These are phyloP conservation scores for Kodamaea leandrae DNA, from an alignment of 805 yeast species.

Conservation along the genomic window DNA sequence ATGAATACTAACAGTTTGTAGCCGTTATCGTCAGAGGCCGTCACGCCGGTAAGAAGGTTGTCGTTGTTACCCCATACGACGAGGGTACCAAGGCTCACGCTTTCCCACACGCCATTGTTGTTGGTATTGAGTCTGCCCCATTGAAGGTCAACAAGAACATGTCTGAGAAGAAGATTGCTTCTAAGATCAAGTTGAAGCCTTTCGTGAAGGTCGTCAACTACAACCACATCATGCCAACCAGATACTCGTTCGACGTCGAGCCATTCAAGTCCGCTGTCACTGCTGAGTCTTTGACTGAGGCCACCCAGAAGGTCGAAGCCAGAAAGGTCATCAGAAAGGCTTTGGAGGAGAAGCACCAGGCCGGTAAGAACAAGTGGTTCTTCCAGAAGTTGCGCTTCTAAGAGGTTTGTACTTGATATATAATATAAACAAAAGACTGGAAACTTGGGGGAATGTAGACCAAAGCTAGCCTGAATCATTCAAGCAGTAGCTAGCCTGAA, in stretches of 20 bases:
- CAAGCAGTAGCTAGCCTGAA: no score
- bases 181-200: conserved; percentile 98
- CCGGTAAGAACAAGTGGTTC: conserved; percentile 99
- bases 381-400: conserved; percentile 96
- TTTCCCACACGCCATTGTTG: conserved; percentile 99
- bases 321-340: conserved; percentile 98
- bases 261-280: conserved; percentile 87
- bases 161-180: conserved; percentile 94
- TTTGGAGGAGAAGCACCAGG: conserved; percentile 98
- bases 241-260: conserved; percentile 97
- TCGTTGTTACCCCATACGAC: conserved; percentile 96
- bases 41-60: conserved; percentile 99
- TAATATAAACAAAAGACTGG: conserved; percentile 8
- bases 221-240: conserved; percentile 99
- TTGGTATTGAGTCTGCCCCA: conserved; percentile 99
- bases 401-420: conserved; percentile 18
- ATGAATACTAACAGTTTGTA: conserved; percentile 28
- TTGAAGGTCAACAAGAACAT: conserved; percentile 91
- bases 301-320: conserved; percentile 98
- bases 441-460: background rate
- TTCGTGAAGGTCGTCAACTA: conserved; percentile 98
- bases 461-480: no score
- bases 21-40: conserved; percentile 99
- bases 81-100: conserved; percentile 99
- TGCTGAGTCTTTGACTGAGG: conserved; percentile 93